Percentiles rank a stretch among this genome's conserved stretches.
Conservation (phyloP, 1,284 basidiomycete species). For the Pholiota adiposa region DNA sequence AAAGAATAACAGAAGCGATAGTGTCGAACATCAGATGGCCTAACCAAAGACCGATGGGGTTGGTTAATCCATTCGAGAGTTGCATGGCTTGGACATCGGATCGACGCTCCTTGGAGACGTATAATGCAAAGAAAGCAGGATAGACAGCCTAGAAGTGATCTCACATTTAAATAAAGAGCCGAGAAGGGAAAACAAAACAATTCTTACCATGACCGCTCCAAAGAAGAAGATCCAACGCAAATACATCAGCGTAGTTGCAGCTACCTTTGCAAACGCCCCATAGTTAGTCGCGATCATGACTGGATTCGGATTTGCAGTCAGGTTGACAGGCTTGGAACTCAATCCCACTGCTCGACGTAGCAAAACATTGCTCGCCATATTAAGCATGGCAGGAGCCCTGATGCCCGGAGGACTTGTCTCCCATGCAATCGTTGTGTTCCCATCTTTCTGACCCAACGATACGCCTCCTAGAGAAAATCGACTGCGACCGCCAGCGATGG, state of each 20-base stretch:
- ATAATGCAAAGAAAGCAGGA: constrained; percentile 81
- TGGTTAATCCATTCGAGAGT: constrained; percentile 74
- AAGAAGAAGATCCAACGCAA: constrained; percentile 45
- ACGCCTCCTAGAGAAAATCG: constrained; percentile 12
- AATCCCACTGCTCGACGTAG: constrained; percentile 50
- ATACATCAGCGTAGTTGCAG: constrained; percentile 57
- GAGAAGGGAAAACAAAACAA: neutral
- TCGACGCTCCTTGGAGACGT: constrained; percentile 69
- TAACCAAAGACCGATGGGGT: constrained; percentile 77
- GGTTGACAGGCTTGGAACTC: constrained; percentile 46
- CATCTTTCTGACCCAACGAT: constrained; percentile 10
- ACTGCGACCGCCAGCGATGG: neutral
- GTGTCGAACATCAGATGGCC: constrained; percentile 81
- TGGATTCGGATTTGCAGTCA: constrained; percentile 28
- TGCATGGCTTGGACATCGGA: constrained; percentile 81
- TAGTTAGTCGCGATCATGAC: constrained; percentile 58
- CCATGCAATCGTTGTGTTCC: constrained; percentile 15
- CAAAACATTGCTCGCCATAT: constrained; percentile 68
- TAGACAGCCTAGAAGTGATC: constrained; percentile 66
- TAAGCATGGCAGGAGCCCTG: constrained; percentile 61
- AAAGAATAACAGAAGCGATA: constrained; percentile 68
- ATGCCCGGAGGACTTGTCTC: constrained; percentile 19
- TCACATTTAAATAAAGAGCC: neutral
- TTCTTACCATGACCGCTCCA: constrained; percentile 65
- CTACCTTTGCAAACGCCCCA: constrained; percentile 55